Percentiles rank a stretch among this genome's conserved stretches.
Conservation (phyloP, 345 rosid genomes). For the Moringa oleifera region DNA sequence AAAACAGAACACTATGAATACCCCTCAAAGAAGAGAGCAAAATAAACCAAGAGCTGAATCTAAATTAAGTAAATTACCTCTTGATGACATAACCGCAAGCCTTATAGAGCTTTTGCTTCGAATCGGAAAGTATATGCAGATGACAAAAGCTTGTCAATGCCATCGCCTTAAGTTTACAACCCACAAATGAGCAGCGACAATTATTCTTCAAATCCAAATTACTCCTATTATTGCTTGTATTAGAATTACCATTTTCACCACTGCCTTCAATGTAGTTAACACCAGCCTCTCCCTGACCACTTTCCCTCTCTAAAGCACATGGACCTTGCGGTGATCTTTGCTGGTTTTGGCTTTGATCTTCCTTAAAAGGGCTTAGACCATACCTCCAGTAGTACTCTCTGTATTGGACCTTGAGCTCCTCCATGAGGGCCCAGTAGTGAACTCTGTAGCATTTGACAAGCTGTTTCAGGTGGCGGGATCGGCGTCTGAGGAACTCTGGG, state of each 20-base stretch:
- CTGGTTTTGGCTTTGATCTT: conserved; percentile 29
- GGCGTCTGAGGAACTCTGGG: conserved; percentile 63
- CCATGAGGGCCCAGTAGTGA: conserved; percentile 72
- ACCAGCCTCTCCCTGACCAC: conserved; percentile 1
- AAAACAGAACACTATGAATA: background rate
- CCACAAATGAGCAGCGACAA: conserved; percentile 48
- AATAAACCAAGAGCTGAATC: background rate
- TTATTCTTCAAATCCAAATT: conserved; percentile 36
- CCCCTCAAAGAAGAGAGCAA: background rate
- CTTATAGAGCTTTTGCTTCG: conserved; percentile 85
- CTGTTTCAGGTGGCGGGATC: conserved; percentile 53
- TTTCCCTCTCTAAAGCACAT: conserved; percentile 14
- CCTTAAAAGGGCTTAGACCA: conserved; percentile 58
- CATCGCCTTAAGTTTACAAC: conserved; percentile 81
- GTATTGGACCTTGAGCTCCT: conserved; percentile 53
- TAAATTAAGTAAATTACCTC: conserved; percentile 30
- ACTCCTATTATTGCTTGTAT: conserved; percentile 16
- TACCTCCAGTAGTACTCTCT: conserved; percentile 63
- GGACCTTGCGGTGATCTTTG: conserved; percentile 11
- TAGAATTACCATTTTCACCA: conserved; percentile 34
- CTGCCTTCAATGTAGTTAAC: conserved; percentile 31
- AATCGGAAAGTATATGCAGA: conserved; percentile 77
- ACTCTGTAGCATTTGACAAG: conserved; percentile 59
- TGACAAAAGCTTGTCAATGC: conserved; percentile 78
- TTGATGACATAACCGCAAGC: conserved; percentile 74